Base-by-base conservation (phyloP, 169 alveolate species). In the Cryptosporidium tyzzeri region DNA sequence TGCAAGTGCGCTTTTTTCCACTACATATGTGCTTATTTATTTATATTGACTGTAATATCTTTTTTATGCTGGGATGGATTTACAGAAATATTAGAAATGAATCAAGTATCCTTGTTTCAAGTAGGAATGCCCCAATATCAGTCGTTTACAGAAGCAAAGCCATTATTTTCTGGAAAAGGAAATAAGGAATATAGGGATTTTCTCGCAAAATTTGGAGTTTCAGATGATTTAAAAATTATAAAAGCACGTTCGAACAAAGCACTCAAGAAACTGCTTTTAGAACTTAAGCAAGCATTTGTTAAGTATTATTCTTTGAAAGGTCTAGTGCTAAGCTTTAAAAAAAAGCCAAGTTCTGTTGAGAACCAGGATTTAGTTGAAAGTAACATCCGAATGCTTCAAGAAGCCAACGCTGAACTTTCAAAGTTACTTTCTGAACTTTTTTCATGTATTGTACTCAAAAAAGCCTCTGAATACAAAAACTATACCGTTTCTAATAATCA, bases 91-190 rank as follows among this genome's bases (percentile, higher is more conserved):
- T 23, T 26, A 16, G 18, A 16, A 55, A 26, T n/a, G 14, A 10
- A 3, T 10, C 67, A 55, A 55, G 67, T 55, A 21, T 55, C 67
- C 3, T 23, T 55, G 16, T 26, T 55, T 26, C 37, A 55, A 55
- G 35, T 55, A 3, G 8, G 29, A 2, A 26, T 6, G 3, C 29
- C 23, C 37, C 67, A 26, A 26, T 9, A 55, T 55, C 37, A 55
- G 26, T 1, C 67, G 3, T 21, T 55, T 55, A 5, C 35, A 8
- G 67, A 55, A 26, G 8, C 48, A 37, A 65, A 4, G 29, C 48
- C 51, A 33, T 14, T 65, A 33, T 65, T 65, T 65, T 23, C 48
- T 8, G 71, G 71, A 14, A 65, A 65, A 65, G 31, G 23, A 18
- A n/a, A 7, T 37, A 65, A 65, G 23, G 53, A 65, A 31, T 26